Conservation (phyloP, 176 grass and related monocot genomes). For the Bromus sterilis region DNA sequence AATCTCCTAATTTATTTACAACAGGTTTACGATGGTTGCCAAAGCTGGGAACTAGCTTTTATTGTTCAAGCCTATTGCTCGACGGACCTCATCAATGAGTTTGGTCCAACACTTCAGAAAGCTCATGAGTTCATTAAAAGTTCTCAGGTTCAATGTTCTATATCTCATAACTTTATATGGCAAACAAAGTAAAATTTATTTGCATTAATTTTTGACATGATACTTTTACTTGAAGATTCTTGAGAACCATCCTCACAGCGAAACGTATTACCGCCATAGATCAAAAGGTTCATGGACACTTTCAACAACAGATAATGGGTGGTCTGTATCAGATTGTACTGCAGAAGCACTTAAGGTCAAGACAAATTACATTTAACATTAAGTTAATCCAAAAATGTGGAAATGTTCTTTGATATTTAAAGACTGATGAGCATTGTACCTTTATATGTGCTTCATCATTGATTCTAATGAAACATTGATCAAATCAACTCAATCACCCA, state of each 20-base stretch:
- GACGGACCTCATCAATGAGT: slow-evolving; percentile 50
- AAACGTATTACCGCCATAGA: slow-evolving; percentile 40
- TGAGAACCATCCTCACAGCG: slow-evolving; percentile 26
- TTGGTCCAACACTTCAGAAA: slow-evolving; percentile 38
- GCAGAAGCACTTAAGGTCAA: slow-evolving; percentile 45
- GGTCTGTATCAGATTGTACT: slow-evolving; percentile 44
- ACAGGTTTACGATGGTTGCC: slow-evolving; percentile 58
- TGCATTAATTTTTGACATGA: background rate
- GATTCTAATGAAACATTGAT: background rate
- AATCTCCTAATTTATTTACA: background rate
- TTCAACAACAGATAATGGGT: slow-evolving; percentile 54
- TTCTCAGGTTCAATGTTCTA: slow-evolving; percentile 28
- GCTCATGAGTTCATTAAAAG: slow-evolving; percentile 61
- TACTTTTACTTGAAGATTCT: slow-evolving; percentile 7
- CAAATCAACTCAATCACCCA: background rate
- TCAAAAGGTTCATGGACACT: slow-evolving; percentile 62
- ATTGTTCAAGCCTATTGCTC: slow-evolving; percentile 77
- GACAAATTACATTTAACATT: background rate
- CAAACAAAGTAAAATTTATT: background rate
- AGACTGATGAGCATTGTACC: background rate
- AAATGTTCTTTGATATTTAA: background rate
- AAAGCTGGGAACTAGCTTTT: slow-evolving; percentile 61
- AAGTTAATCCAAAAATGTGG: background rate
- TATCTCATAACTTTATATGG: background rate
- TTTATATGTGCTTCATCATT: background rate